Base-by-base conservation (phyloP, 106 monocot species). In the Allium cepa region DNA sequence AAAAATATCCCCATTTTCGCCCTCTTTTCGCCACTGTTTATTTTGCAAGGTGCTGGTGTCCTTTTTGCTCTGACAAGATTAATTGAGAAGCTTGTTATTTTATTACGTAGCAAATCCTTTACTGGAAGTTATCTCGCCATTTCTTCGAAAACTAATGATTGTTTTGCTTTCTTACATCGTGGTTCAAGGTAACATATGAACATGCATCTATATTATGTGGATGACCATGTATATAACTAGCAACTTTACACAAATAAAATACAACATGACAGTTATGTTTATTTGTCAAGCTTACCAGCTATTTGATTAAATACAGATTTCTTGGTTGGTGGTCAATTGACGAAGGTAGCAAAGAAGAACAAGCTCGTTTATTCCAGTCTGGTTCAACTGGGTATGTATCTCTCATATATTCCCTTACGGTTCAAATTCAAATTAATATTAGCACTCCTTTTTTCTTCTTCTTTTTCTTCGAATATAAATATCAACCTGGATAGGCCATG, bases 291-390 rank as follows among this genome's bases (percentile, higher is more conserved):
- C 52, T 18, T 81, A 55, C 62, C 59, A 56, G 28, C 22, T 26
- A 11, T 14, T 56, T 15, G 3, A 45, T 0, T n/a, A 28, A 15
- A 8, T 57, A 63, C 67, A 96, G 96, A 62, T 69, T 96, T 6
- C 78, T 96, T 26, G 96, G 96, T 74, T 96, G 91, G 96, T 96
- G 96, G 96, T 92, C 91, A 10, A 96, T 96, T 76, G 92, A 96
- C 49, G 91, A 96, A 86, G 96, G 91, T 69, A 96, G 91, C 75
- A 96, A 88, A 74, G 96, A 92, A 73, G 96, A 96, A 49, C 91
- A 92, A 77, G 91, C 96, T 64, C 83, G 88, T 2, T 62, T 96
- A 52, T 84, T 78, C 73, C 75, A 91, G 57, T 70, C 75, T 78
- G 88, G 81, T 76, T 52, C 79, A 58, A 67, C 71, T 53, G 96